Conservation (phyloP, 306 rosid species). For the Fragaria ananassa region DNA sequence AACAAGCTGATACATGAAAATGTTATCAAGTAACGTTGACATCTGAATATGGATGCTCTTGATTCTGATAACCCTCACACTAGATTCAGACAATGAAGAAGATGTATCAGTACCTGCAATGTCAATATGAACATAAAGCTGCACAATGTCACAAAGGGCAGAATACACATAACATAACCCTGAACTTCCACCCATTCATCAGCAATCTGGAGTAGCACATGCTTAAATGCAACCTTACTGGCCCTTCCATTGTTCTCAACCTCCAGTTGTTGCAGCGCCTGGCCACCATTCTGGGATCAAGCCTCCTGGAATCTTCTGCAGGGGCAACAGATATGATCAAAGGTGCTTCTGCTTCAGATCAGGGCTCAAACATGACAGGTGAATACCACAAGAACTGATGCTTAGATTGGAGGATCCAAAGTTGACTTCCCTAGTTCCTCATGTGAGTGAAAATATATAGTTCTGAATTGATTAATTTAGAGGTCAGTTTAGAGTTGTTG, state of each 20-base stretch:
- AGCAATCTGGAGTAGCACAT: slow-evolving; percentile 45
- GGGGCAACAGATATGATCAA: slow-evolving; percentile 36
- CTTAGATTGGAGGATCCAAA: too few relatives aligned
- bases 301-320: slow-evolving; percentile 25
- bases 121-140: background rate
- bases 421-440: too few relatives aligned
- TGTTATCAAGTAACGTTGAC: background rate
- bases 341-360: slow-evolving; percentile 36
- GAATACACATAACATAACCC: background rate
- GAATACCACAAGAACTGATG: slow-evolving; percentile 31
- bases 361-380: slow-evolving; percentile 47
- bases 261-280: slow-evolving; percentile 34
- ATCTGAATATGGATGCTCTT: slow-evolving; percentile 33
- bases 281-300: slow-evolving; percentile 35
- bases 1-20: background rate
- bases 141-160: background rate
- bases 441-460: too few relatives aligned
- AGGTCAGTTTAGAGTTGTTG: too few relatives aligned
- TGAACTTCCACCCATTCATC: slow-evolving; percentile 34
- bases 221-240: slow-evolving; percentile 41
- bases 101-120: background rate
- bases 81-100: slow-evolving; percentile 45
- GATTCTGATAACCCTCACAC: slow-evolving; percentile 36
- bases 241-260: slow-evolving; percentile 36
- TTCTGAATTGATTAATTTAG: too few relatives aligned